Evolutionary conservation across 2,329 filamentous ascomycete species (phyloP), one percentile per base, ranked within the genome.

Genomic region (Fusarium ambrosium): DNA sequence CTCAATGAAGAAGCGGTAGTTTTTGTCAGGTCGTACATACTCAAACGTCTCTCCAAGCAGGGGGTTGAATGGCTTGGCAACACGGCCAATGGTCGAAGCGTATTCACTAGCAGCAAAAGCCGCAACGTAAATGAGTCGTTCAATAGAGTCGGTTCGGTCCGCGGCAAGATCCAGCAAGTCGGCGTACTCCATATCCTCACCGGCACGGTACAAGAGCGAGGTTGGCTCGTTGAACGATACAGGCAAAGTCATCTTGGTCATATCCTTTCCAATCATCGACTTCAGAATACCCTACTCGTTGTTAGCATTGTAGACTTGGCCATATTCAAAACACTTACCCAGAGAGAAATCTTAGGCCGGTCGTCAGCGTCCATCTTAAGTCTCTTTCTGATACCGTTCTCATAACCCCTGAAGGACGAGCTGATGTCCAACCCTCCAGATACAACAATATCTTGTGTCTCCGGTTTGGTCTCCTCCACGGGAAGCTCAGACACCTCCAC

Each of bases 251-350:
- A 99, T 99, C 87, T 97, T 98, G 41, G 97, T 98, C 97, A 99
- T 98, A 81, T 99, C 97, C 83, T 99, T 98, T 73, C 97, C 97
- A 84, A 99, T 98, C 97, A 99, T 98, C 24, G 96, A 98, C 86
- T 98, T 99, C 73, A 99, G 86, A 77, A 99, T 98, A 76, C 93
- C 93, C 95, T 98, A 74, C 32, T 56, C 41, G 14, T 11, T 45
- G 73, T 83, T 72, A 82, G 80, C 41, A 60, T 51, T 13, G 20
- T 3, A 32, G 8, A 27, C 9, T 32, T 16, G 14, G 6, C 10
- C 9, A 10, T 13, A 22, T 29, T 7, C 24, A 45, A 36, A 24
- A 10, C 53, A 85, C 93, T 85, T 90, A 97, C 95, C 97, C 97
- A 99, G 51, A 99, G 91, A 34, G 94, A 97, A 71, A 98, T 94